Evolutionary conservation across 2,329 filamentous ascomycete species (phyloP), one percentile per base, ranked within the genome.

Genomic region (Aureobasidium sp.): DNA sequence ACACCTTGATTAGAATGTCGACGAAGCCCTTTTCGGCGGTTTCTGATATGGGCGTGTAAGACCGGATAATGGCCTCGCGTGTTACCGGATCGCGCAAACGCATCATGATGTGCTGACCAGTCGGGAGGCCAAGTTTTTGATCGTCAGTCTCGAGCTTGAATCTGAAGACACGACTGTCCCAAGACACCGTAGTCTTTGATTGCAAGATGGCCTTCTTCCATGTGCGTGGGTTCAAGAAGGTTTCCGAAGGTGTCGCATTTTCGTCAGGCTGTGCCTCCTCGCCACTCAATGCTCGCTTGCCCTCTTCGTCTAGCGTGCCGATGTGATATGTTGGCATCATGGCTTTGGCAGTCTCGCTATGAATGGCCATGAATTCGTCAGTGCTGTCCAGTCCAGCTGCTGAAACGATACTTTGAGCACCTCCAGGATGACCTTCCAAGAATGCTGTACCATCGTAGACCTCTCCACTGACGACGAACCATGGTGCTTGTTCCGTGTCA

Each of bases 251-350:
- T 27, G 75, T 70, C 16, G 76, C 74, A 2, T 70, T 68, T 32
- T 75, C 74, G n/a, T 73, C 72, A 1, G 72, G 70, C 62, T 78
- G 72, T 1, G 74, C 74, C 15, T 76, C 72, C 60, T 77, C 74
- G 15, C 79, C 76, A 2, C 64, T 54, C 2, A 94, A 79, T 0
- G 78, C 70, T 42, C 79, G 76, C 6, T 79, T 78, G 1, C 86
- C 83, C 25, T 78, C 77, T 65, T 84, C 77, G 67, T 89, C 84
- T 13, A 96, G 81, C 0, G 85, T 85, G 55, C 92, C 92, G 66
- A 97, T 86, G 73, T 97, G 91, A 70, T 96, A 95, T 48, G 81
- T 75, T 11, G 83, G 82, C 87, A 97, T 91, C 91, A 96, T 96
- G 21, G 81, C 82, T 76, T 95, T 96, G 37, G 92, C 92, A 16